Conservation (phyloP, 140 eudicot species). For the Senecio squalidus region DNA sequence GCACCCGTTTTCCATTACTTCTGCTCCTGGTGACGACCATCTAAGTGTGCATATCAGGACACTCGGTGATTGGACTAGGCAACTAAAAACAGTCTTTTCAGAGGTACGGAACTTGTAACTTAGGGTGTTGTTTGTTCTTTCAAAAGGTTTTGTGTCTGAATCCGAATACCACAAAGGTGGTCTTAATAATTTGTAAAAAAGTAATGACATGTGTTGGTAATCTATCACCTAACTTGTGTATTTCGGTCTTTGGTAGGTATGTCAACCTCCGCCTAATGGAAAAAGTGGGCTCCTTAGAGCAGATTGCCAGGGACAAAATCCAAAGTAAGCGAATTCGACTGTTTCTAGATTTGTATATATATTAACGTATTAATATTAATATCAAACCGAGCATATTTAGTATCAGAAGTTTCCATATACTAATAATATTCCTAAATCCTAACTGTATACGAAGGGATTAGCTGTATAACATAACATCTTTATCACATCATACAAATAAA, state of each 20-base stretch:
- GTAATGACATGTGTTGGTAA: neutral
- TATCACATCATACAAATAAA: slow-evolving; percentile 24
- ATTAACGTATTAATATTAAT: neutral
- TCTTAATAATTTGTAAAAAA: neutral
- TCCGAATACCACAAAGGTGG: neutral
- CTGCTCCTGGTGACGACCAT: slow-evolving; percentile 76
- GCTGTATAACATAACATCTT: slow-evolving; percentile 9
- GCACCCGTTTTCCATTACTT: slow-evolving; percentile 93
- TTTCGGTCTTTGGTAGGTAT: slow-evolving; percentile 48
- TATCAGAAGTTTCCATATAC: neutral
- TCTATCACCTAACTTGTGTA: slow-evolving; percentile 13
- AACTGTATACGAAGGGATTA: neutral
- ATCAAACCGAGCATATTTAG: neutral
- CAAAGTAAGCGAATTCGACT: slow-evolving; percentile 43
- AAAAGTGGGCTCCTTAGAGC: slow-evolving; percentile 82
- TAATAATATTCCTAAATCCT: neutral
- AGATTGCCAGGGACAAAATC: slow-evolving; percentile 61
- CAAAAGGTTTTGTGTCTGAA: neutral
- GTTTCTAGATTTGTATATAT: slow-evolving; percentile 11
- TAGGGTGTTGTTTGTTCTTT: neutral
- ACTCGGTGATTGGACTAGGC: slow-evolving; percentile 84
- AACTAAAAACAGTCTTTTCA: slow-evolving; percentile 53
- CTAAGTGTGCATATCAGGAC: slow-evolving; percentile 74
- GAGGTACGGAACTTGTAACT: slow-evolving; percentile 36
- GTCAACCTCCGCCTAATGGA: slow-evolving; percentile 68